Percentiles rank a stretch among this genome's conserved stretches.
Conservation (phyloP, 2,329 filamentous ascomycete species). For the Venturia effusa region DNA sequence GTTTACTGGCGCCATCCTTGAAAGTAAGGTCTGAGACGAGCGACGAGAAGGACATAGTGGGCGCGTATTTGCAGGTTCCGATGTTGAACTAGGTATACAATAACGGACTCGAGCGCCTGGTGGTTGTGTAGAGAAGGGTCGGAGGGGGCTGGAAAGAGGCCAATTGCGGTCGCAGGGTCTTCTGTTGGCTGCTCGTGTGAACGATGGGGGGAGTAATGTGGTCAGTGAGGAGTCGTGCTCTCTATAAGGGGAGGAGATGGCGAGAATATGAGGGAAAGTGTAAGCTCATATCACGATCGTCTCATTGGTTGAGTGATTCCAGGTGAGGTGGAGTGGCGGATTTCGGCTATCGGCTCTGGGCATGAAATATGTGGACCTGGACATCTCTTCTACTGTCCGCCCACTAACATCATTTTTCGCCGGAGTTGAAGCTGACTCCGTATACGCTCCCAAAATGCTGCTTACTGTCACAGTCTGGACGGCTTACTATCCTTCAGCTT, state of each 20-base stretch:
- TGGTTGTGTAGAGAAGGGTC: background rate
- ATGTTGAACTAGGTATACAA: background rate
- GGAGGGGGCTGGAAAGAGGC: background rate
- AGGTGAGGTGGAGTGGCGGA: background rate
- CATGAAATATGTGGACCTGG: too few relatives aligned
- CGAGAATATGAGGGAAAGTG: background rate
- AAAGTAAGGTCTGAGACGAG: conserved; percentile 41
- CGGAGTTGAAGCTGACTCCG: too few relatives aligned
- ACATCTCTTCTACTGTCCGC: too few relatives aligned
- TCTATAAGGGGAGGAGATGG: background rate
- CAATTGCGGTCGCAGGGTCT: background rate
- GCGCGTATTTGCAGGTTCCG: background rate
- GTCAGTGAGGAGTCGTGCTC: background rate
- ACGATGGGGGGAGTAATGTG: background rate
- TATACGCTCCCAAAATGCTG: too few relatives aligned
- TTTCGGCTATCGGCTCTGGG: background rate
- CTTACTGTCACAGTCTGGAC: too few relatives aligned
- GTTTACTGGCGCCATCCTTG: conserved; percentile 29
- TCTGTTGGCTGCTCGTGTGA: background rate
- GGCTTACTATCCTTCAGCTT: too few relatives aligned
- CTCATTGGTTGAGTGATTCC: background rate
- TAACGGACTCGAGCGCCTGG: background rate
- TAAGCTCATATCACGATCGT: background rate
- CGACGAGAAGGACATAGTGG: conserved; percentile 40
- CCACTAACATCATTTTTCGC: too few relatives aligned